phyloP scores from a whole-genome alignment of 805 yeast genomes.

The Suhomyces pyralidae region DNA sequence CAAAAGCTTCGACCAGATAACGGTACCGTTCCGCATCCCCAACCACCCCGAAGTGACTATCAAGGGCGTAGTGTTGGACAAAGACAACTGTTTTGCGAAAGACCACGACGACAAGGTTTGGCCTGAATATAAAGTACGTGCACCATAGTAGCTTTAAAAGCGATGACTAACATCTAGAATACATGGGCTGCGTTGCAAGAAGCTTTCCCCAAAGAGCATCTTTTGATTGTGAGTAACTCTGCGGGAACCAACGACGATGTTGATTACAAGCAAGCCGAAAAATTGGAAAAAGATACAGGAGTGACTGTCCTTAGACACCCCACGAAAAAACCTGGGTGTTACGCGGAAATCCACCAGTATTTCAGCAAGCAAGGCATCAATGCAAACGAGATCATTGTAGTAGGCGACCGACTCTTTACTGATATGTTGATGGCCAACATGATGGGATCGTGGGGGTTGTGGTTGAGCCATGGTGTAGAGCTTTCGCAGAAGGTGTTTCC shows the following conservation, averaged over 20 bases:
- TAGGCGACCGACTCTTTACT: slow-evolving; percentile 90
- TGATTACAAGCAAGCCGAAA: slow-evolving; percentile 54
- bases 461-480: slow-evolving; percentile 79
- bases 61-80: slow-evolving; percentile 82
- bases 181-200: slow-evolving; percentile 53
- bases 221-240: slow-evolving; percentile 84
- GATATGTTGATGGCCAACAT: slow-evolving; percentile 91
- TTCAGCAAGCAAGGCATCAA: slow-evolving; percentile 47
- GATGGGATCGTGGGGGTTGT: slow-evolving; percentile 84
- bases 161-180: slow-evolving; percentile 11
- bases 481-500: slow-evolving; percentile 51
- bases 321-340: slow-evolving; percentile 82
- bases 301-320: slow-evolving; percentile 67
- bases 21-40: slow-evolving; percentile 49
- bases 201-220: slow-evolving; percentile 58
- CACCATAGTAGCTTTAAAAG: not conserved
- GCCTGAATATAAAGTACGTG: slow-evolving; percentile 57
- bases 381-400: slow-evolving; percentile 70
- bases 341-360: slow-evolving; percentile 60
- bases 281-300: slow-evolving; percentile 62
- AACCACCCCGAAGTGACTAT: slow-evolving; percentile 34
- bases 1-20: slow-evolving; percentile 56
- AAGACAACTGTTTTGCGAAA: slow-evolving; percentile 91
- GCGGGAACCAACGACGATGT: slow-evolving; percentile 86
- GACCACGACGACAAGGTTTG: slow-evolving; percentile 78